A percentile compares a stretch with the other conserved stretches of the same genome.
These are phyloP conservation scores for Pezicula neosporulosa DNA, from an alignment of 2,329 filamentous ascomycete species.

Conservation along the genomic window DNA sequence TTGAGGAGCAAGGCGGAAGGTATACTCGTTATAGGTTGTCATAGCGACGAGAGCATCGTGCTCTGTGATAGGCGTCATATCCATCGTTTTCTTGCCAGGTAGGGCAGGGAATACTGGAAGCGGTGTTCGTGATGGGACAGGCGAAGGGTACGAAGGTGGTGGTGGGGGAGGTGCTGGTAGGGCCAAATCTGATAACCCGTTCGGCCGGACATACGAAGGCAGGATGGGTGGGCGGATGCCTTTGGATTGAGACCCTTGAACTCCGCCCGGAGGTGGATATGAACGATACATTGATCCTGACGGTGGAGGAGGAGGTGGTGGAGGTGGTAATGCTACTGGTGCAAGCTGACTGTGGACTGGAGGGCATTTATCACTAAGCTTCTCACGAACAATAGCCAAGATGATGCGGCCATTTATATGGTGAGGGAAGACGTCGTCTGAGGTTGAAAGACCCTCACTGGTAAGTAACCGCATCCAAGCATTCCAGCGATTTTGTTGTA, in stretches of 20 bases:
- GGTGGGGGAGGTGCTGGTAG: neutral
- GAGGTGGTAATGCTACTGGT: no score
- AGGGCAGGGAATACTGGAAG: neutral
- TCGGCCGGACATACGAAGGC: neutral
- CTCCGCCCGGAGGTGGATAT: no score
- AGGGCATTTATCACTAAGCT: conserved; percentile 3
- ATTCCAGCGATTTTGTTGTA: conserved; percentile 15
- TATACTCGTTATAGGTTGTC: neutral
- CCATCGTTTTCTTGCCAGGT: neutral
- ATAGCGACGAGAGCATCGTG: neutral
- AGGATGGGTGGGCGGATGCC: neutral
- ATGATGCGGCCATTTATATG: conserved; percentile 10
- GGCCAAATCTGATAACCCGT: neutral
- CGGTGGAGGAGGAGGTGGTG: no score
- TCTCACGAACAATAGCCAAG: conserved; percentile 21
- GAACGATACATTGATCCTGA: no score
- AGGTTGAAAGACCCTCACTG: conserved; percentile 1
- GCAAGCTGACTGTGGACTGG: neutral
- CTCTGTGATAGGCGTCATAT: neutral
- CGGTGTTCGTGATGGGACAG: neutral
- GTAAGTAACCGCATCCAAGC: conserved; percentile 16
- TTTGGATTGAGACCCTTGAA: neutral
- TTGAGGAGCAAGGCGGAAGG: neutral
- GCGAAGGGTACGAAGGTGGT: neutral
- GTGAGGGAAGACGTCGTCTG: neutral